These are phyloP conservation scores for Trypanosoma platydactyli DNA, from an alignment of 208 protist species.

Conservation along the genomic window DNA sequence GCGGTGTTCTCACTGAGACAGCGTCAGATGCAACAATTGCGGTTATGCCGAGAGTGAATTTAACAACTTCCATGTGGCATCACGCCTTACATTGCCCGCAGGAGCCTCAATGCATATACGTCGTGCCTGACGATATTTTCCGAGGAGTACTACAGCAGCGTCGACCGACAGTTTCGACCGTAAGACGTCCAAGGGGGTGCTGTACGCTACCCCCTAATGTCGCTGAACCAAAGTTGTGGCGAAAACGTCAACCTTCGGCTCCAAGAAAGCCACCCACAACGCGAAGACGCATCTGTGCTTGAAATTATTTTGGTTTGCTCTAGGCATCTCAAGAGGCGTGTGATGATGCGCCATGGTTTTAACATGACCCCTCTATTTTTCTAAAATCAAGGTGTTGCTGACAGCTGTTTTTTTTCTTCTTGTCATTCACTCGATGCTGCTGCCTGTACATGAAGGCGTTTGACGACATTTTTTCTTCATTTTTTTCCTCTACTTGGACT, in stretches of 20 bases:
- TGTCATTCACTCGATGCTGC: too few relatives aligned
- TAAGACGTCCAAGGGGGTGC: slow-evolving; percentile 12
- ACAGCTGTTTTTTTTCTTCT: too few relatives aligned
- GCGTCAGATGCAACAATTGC: slow-evolving; percentile 36
- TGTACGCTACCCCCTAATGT: slow-evolving; percentile 3
- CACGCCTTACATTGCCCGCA: background rate
- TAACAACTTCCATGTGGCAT: slow-evolving; percentile 29
- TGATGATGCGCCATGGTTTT: too few relatives aligned
- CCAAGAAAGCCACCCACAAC: background rate
- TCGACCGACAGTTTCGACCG: slow-evolving; percentile 29
- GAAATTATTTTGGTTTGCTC: too few relatives aligned
- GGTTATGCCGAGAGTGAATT: slow-evolving; percentile 41
- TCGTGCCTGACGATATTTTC: slow-evolving; percentile 69
- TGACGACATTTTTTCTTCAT: background rate
- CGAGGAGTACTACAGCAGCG: slow-evolving; percentile 63
- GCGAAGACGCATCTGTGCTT: too few relatives aligned
- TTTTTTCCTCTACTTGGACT: too few relatives aligned
- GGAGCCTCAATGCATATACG: slow-evolving; percentile 34
- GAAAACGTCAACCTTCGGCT: background rate
- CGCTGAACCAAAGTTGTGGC: background rate
- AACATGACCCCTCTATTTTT: too few relatives aligned
- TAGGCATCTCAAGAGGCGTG: too few relatives aligned
- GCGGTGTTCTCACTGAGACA: slow-evolving; percentile 38
- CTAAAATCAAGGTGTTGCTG: too few relatives aligned
- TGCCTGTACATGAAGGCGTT: too few relatives aligned